phyloP scores from a whole-genome alignment of 129 eudicot genomes.

The Artemisia argyi region DNA sequence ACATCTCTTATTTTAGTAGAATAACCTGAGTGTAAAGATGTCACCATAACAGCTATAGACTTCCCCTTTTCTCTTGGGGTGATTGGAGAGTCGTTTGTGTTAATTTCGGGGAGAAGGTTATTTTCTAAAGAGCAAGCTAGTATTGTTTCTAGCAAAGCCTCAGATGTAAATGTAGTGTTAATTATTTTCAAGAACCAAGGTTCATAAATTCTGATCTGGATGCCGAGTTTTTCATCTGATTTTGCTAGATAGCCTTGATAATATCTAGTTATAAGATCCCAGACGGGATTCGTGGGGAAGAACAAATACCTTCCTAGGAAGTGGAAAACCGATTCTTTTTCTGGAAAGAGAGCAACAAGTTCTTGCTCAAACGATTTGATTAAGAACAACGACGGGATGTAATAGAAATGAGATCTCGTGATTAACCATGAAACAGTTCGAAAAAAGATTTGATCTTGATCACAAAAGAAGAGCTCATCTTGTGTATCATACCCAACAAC shows the following conservation, averaged over 20 bases:
- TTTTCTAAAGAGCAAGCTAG: not conserved
- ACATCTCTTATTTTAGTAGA: not conserved
- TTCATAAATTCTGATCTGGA: not conserved
- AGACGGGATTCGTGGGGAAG: not conserved
- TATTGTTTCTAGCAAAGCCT: not conserved
- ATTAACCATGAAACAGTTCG: not conserved
- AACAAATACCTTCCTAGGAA: not conserved
- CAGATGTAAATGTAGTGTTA: not conserved
- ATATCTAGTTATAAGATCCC: conserved; percentile 13
- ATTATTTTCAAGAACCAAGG: not conserved
- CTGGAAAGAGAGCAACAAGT: not conserved
- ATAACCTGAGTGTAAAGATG: not conserved
- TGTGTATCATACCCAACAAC: not conserved
- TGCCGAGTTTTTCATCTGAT: conserved; percentile 8
- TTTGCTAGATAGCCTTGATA: not conserved
- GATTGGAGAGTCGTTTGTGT: not conserved
- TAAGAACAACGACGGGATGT: conserved; percentile 2
- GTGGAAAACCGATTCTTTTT: conserved; percentile 1
- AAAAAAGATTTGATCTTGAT: not conserved
- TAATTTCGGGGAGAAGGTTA: not conserved
- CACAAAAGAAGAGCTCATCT: conserved; percentile 1
- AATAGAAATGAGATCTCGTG: not conserved
- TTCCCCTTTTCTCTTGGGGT: not conserved
- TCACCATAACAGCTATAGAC: not conserved
- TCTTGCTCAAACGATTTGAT: not conserved